These are phyloP conservation scores for Meyerozyma sp. DNA, from an alignment of 1,139 yeast species.

Conservation along the genomic window DNA sequence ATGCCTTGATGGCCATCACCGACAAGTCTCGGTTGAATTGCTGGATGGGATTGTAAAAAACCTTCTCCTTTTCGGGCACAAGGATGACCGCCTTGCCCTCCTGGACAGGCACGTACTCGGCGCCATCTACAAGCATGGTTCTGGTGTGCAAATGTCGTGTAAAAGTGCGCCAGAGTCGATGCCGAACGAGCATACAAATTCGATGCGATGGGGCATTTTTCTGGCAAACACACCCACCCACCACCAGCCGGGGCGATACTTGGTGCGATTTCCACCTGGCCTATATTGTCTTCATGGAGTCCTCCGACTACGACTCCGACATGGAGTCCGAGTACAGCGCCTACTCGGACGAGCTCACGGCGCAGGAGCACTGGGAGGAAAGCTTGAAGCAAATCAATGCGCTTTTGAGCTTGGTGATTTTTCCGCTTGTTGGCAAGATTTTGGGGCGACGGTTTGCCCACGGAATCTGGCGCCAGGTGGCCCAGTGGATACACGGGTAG, in stretches of 20 bases:
- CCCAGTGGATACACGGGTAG: conserved; percentile 6
- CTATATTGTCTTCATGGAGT: background rate
- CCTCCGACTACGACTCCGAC: background rate
- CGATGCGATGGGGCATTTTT: conserved; percentile 3
- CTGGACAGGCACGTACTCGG: conserved; percentile 44
- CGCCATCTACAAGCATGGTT: conserved; percentile 13
- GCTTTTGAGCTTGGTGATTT: conserved; percentile 50
- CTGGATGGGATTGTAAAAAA: conserved; percentile 93
- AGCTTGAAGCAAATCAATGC: conserved; percentile 57
- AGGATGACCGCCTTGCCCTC: conserved; percentile 83
- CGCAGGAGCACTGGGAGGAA: conserved; percentile 81
- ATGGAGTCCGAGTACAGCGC: background rate
- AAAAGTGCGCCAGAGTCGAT: background rate
- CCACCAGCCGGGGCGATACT: background rate
- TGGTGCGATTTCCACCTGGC: too few relatives aligned
- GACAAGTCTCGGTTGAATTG: conserved; percentile 93
- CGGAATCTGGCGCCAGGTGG: conserved; percentile 9
- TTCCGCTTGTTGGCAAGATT: conserved; percentile 68
- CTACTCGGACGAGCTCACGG: conserved; percentile 14
- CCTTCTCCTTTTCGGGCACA: conserved; percentile 73
- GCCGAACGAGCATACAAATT: conserved; percentile 1
- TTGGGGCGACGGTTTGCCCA: conserved; percentile 60
- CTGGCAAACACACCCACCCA: background rate
- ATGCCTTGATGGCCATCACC: conserved; percentile 78
- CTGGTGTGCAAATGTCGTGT: background rate